phyloP scores from a whole-genome alignment of 2,329 filamentous ascomycete species.

The Alternaria infectoria region DNA sequence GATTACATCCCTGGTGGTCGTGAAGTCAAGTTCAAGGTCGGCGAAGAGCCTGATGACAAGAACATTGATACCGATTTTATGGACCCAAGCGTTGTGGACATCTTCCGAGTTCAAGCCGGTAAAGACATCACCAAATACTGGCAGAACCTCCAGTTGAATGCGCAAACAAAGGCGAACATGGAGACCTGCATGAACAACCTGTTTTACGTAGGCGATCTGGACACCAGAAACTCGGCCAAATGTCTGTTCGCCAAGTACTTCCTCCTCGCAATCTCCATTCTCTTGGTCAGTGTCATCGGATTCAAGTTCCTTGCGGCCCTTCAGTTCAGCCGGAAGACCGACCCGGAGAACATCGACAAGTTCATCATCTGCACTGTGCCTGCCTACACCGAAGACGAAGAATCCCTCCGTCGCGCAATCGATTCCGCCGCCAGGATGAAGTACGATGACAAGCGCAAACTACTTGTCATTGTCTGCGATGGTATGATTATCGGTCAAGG shows the following conservation, averaged over 20 bases:
- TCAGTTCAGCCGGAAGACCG: slow-evolving; percentile 88
- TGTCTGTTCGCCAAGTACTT: slow-evolving; percentile 92
- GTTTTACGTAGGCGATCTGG: slow-evolving; percentile 90
- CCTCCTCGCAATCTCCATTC: slow-evolving; percentile 79
- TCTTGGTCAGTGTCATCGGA: slow-evolving; percentile 80
- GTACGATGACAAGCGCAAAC: slow-evolving; percentile 98
- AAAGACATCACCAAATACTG: slow-evolving; percentile 84
- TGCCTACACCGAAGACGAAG: slow-evolving; percentile 97
- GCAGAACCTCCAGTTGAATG: slow-evolving; percentile 69
- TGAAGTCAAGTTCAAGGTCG: slow-evolving; percentile 60
- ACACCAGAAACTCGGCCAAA: slow-evolving; percentile 83
- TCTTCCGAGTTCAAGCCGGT: slow-evolving; percentile 80
- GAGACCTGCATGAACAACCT: slow-evolving; percentile 86
- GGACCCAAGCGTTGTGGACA: slow-evolving; percentile 71
- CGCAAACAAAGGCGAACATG: slow-evolving; percentile 69
- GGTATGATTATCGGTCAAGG: slow-evolving; percentile 99
- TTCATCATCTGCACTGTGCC: slow-evolving; percentile 98
- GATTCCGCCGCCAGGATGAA: slow-evolving; percentile 94
- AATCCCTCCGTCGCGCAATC: slow-evolving; percentile 93
- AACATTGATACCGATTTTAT: slow-evolving; percentile 75
- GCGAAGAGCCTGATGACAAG: slow-evolving; percentile 54
- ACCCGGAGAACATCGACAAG: slow-evolving; percentile 96
- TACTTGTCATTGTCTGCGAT: slow-evolving; percentile 90
- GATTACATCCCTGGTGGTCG: slow-evolving; percentile 80
- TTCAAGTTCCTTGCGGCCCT: slow-evolving; percentile 98